phyloP scores from a whole-genome alignment of 1,139 yeast species.

The Candida glucosophila region DNA sequence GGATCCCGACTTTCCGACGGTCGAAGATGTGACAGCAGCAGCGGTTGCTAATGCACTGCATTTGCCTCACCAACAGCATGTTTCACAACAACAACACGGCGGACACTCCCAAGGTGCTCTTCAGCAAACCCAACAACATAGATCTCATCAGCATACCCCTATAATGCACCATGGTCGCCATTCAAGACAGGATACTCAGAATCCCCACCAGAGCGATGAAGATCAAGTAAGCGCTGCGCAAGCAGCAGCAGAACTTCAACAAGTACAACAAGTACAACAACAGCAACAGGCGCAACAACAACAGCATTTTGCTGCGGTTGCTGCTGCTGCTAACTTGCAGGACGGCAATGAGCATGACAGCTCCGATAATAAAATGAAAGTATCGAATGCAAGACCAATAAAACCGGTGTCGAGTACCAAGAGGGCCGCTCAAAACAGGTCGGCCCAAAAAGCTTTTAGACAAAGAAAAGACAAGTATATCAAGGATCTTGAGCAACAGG shows the following conservation, averaged over 20 bases:
- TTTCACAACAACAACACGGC: conserved; percentile 7
- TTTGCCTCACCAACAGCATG: conserved; percentile 5
- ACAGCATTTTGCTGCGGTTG: conserved; percentile 7
- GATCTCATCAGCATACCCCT: conserved; percentile 6
- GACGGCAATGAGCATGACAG: conserved; percentile 2
- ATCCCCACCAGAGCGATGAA: conserved; percentile 6
- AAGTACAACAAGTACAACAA: conserved; percentile 7
- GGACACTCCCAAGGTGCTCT: too few species aligned
- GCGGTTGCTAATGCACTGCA: conserved; percentile 20
- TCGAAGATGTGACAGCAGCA: conserved; percentile 24
- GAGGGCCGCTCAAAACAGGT: conserved; percentile 83
- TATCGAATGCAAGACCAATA: conserved; percentile 6
- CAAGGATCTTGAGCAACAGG: conserved; percentile 67
- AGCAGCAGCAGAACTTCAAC: conserved; percentile 9
- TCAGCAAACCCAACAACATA: conserved; percentile 5
- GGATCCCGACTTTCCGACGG: conserved; percentile 16
- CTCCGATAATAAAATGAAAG: conserved; percentile 6
- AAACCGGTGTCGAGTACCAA: conserved; percentile 55
- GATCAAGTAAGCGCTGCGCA: conserved; percentile 8
- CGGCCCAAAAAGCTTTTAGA: conserved; percentile 83
- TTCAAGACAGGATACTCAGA: conserved; percentile 4
- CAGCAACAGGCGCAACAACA: conserved; percentile 8
- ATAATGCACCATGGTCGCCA: conserved; percentile 3
- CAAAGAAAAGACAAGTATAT: conserved; percentile 71
- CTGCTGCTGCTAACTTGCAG: conserved; percentile 6